phyloP scores from a whole-genome alignment of 305 asterid species.

The Fraxinus ornus region DNA sequence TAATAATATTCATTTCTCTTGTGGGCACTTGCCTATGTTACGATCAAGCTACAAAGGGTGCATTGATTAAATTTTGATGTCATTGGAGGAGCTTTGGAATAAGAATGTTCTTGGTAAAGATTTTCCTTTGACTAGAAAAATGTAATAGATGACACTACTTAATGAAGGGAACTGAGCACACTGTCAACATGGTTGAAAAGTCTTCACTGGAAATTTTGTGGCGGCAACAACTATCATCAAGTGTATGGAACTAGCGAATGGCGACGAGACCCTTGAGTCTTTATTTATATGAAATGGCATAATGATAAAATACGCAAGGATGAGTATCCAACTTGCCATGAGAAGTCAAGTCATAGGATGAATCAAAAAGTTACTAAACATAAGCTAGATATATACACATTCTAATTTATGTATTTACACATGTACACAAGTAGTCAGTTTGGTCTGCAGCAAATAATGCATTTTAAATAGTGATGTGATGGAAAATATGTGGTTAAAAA shows the following conservation, averaged over 20 bases:
- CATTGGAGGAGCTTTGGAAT: neutral
- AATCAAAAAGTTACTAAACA: neutral
- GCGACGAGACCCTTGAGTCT: neutral
- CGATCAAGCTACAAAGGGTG: neutral
- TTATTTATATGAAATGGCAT: neutral
- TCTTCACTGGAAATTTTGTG: neutral
- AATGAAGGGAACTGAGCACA: neutral
- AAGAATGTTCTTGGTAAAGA: neutral
- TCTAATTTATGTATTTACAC: neutral
- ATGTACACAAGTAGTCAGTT: neutral
- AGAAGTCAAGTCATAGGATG: neutral
- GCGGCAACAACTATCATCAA: neutral
- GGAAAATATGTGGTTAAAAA: no score
- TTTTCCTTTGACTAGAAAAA: neutral
- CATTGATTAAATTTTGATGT: neutral
- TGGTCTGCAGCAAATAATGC: neutral
- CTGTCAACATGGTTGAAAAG: neutral
- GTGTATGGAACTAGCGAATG: neutral
- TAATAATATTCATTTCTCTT: neutral
- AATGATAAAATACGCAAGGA: neutral
- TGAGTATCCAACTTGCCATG: neutral
- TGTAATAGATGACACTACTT: neutral
- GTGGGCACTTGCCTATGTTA: neutral
- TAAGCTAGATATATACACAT: neutral
- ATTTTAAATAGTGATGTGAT: no score